Evolutionary conservation across 306 rosid genomes (phyloP).

Genomic region (Purshia tridentata): DNA sequence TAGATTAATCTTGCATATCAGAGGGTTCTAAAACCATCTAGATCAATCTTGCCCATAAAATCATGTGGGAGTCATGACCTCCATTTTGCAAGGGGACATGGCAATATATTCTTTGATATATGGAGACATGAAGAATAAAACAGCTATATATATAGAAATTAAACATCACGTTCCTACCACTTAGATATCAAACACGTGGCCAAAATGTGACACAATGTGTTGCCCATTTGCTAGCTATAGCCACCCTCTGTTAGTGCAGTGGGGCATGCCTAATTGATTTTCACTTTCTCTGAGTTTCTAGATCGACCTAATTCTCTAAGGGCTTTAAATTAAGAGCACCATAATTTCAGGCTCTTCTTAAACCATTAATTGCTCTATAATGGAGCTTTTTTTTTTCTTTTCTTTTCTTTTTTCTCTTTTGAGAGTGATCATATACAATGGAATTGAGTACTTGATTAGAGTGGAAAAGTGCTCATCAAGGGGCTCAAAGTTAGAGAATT

Average conservation of each 20-base stretch:
- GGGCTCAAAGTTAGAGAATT: neutral
- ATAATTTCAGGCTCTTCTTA: no score
- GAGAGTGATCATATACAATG: neutral
- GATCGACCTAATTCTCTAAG: neutral
- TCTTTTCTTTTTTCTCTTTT: neutral
- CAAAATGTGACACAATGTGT: conserved; percentile 4
- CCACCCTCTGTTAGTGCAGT: neutral
- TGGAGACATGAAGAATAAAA: no score
- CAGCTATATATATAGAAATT: no score
- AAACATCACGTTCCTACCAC: no score
- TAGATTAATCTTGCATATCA: no score
- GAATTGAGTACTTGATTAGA: neutral
- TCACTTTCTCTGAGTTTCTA: neutral
- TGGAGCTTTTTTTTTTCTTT: neutral
- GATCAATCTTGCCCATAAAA: no score
- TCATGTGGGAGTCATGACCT: no score
- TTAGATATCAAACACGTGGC: neutral
- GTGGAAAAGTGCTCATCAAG: neutral
- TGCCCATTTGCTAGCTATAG: conserved; percentile 4
- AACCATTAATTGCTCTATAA: neutral
- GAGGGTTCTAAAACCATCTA: no score
- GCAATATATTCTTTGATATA: no score
- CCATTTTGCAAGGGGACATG: no score
- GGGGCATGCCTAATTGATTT: neutral
- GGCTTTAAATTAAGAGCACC: neutral